Conservation (phyloP, 2,329 filamentous ascomycete genomes). For the Fusarium lateritium region DNA sequence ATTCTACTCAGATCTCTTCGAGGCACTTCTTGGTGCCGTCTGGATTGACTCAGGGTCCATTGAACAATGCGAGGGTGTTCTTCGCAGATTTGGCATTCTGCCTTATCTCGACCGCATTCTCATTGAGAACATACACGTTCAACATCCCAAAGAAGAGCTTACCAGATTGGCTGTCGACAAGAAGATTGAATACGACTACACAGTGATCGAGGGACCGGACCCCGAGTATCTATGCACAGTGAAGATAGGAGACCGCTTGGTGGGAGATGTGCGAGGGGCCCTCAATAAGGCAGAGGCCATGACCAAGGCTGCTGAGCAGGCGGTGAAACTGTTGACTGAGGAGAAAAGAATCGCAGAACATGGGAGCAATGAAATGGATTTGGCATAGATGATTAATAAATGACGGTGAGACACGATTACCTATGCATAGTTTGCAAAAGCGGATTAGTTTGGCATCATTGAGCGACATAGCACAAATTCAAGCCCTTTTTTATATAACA, state of each 20-base stretch:
- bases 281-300: constrained; percentile 66
- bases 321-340: constrained; percentile 56
- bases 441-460: background rate
- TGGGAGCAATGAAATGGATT: constrained; percentile 7
- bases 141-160: constrained; percentile 78
- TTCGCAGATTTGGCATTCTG: constrained; percentile 76
- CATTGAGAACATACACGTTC: constrained; percentile 68
- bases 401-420: background rate
- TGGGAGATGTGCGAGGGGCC: constrained; percentile 63
- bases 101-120: constrained; percentile 74
- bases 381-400: constrained; percentile 1
- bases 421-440: background rate
- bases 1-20: constrained; percentile 87
- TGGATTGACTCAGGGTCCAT: constrained; percentile 84
- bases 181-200: constrained; percentile 68
- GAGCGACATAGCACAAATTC: background rate
- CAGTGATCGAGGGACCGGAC: constrained; percentile 41
- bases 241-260: constrained; percentile 61
- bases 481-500: background rate
- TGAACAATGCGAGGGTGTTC: constrained; percentile 70
- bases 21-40: constrained; percentile 84
- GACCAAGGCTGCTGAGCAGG: constrained; percentile 69
- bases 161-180: constrained; percentile 68
- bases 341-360: constrained; percentile 27
- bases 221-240: constrained; percentile 63